Base-by-base conservation (phyloP, 306 rosid species). In the Prunus mira region DNA sequence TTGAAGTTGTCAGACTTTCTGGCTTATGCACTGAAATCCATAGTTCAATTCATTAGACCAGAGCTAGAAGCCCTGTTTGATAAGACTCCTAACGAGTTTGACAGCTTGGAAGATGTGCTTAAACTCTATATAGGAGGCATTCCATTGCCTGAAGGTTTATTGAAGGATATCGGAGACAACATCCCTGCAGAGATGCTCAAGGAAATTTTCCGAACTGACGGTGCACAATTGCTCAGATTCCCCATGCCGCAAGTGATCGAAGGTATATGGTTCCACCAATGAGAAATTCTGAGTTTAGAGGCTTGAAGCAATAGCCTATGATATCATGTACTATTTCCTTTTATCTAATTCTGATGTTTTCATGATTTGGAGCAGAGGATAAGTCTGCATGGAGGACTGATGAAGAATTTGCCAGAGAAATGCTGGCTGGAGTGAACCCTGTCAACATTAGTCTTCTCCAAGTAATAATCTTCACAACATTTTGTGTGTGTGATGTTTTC, bases 1-100 rank as follows among this genome's bases (percentile, higher is more conserved):
- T 69, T 92, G 88, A 95, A 95, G 82, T 32, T 92, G 90, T 49
- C 96, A 13, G 97, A 95, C 58, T 93, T 92, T 77, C 96, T 95
- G 28, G 93, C 80, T 60, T 82, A 84, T 82, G 93, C 88, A 57
- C 25, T 92, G 69, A 90, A 95, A 76, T 83, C 97, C 45, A 20
- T 90, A 49, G 87, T 73, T 64, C 97, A 90, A 61, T 75, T 93
- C 45, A 14, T 92, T 27, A 81, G 80, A 50, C 98, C 97, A 4
- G 93, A 84, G 85, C 63, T 95, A 18, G 90, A 88, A 79, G 81
- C 93, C 55, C 46, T 87, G 27, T 81, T 95, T 14, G 88, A 86
- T 76, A 67, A 60, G 45, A 92, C 89, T 46, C 91, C 92, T 1
- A 67, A 34, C 17, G 98, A 95, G 84, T 95, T 95, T 69, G 98